Base-by-base conservation (phyloP, 2,329 filamentous ascomycete genomes). In the Davidsoniella eucalypti region DNA sequence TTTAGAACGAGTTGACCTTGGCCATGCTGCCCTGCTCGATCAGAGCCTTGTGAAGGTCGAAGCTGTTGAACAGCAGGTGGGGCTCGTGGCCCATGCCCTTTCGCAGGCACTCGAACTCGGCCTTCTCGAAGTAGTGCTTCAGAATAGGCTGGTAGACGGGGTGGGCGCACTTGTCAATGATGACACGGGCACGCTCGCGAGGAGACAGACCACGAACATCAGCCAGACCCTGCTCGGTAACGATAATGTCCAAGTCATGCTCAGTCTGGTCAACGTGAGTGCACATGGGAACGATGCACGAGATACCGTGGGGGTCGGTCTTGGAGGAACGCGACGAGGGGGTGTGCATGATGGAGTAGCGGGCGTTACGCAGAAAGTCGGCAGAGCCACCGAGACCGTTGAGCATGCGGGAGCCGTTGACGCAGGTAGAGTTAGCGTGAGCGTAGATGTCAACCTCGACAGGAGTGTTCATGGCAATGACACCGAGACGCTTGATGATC, bases 381-480 rank as follows among this genome's bases (percentile, higher is more conserved):
- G 84, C 84, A 1, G 78, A 84, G 3, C 85, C 85, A 46, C 85
- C 85, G 5, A 92, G 77, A 9, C 85, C 85, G 69, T 90, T 90
- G 54, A 92, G 73, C 84, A 90, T 92, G 52, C 87, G 80, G 54
- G 75, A 82, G 56, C 87, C 87, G 79, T 92, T 87, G 18, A 94
- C 87, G 61, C 84, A 88, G 50, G 87, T 94, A 54, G 75, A 82
- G 76, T 94, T 94, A 58, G 87, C 87, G 67, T 94, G 87, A 2
- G 87, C 87, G 67, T 94, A 94, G 60, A 94, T 93, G 67, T 94
- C 87, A 14, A 94, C 87, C 67, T 94, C 87, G 44, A 94, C 85
- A 18, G 87, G 87, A 0, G 87, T 94, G 73, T 94, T 94, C 87
- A 94, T 94, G 63, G 85, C 87, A 58, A 94, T 94, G 57, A 87